Base-by-base conservation (phyloP, 164 flowering plant genomes). In the Amborella trichopoda region DNA sequence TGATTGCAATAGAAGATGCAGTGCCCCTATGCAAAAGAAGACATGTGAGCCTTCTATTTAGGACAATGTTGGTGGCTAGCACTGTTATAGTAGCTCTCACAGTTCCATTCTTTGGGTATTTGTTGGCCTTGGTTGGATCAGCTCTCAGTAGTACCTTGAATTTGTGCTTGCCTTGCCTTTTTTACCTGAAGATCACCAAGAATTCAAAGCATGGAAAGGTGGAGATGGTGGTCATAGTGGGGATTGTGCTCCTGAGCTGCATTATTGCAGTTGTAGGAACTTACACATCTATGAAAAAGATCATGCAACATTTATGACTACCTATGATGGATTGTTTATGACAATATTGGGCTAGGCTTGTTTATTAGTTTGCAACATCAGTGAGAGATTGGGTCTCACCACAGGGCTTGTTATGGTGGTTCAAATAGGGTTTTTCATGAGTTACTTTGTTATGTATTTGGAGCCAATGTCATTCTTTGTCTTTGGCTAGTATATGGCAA, bases 41-140 rank as follows among this genome's bases (percentile, higher is more conserved):
- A 23, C 16, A 19, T 20, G 21, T 26, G 1, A 41, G 45, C 45
- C 4, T 41, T 14, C 14, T 20, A 17, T 6, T 10, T 20, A 41
- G 45, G 23, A 41, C 45, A 23, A 18, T 41, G 23, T 21, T 41
- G 6, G 45, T 41, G 25, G 45, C 45, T n/a, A 41, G 21, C 25
- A 41, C 45, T 4, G 45, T 41, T 21, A 5, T 41, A 4, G 23
- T 19, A 22, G 45, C 45, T 18, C 9, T 45, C n/a, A 11, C 17
- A 17, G 14, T 45, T 16, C 48, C 33, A 14, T 45, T 45, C 18
- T 45, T 45, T 26, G 33, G 48, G 16, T 45, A 25, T n/a, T 11
- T 45, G 23, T 25, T 45, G 48, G 30, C 48, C 5, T 45, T 45
- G 6, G 27, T 45, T 2, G 48, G 48, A 18, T 45, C 48, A 45